phyloP scores from a whole-genome alignment of 129 eudicot species.

The Ambrosia trifida region DNA sequence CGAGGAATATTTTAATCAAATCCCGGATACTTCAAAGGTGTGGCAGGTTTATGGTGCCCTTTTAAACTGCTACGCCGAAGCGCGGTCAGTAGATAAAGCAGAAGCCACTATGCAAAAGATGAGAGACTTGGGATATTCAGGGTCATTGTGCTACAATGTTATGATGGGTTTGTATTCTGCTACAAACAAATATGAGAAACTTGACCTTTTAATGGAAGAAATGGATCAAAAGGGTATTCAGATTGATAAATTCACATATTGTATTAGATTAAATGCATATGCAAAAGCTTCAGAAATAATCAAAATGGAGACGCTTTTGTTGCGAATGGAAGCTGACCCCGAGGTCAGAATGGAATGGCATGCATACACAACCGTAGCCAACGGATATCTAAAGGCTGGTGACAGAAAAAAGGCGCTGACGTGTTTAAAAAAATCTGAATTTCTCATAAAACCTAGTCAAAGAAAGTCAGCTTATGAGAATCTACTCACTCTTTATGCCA shows the following conservation, averaged over 20 bases:
- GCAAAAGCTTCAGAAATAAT: conserved; percentile 33
- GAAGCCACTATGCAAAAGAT: conserved; percentile 51
- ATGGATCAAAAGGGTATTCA: conserved; percentile 48
- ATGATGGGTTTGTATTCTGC: conserved; percentile 51
- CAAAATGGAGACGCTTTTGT: conserved; percentile 51
- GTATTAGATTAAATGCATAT: conserved; percentile 48
- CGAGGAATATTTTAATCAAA: conserved; percentile 45
- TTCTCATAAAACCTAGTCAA: conserved; percentile 28
- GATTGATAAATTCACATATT: conserved; percentile 36
- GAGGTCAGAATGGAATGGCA: conserved; percentile 41
- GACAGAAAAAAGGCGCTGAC: conserved; percentile 36
- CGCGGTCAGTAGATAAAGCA: conserved; percentile 43
- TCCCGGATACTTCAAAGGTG: conserved; percentile 37
- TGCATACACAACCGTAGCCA: conserved; percentile 42
- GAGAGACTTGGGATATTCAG: conserved; percentile 38
- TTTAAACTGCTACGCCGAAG: conserved; percentile 42
- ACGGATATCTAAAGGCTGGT: conserved; percentile 48
- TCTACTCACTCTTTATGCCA: conserved; percentile 50
- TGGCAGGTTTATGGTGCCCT: conserved; percentile 56
- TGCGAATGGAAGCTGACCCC: conserved; percentile 54
- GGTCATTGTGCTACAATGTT: conserved; percentile 46
- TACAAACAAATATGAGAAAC: conserved; percentile 33
- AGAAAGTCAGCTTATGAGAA: conserved; percentile 33
- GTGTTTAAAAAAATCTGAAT: conserved; percentile 43
- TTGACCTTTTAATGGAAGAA: conserved; percentile 43